Base-by-base conservation (phyloP, 257 asterid species). In the Orobanche coerulescens region DNA sequence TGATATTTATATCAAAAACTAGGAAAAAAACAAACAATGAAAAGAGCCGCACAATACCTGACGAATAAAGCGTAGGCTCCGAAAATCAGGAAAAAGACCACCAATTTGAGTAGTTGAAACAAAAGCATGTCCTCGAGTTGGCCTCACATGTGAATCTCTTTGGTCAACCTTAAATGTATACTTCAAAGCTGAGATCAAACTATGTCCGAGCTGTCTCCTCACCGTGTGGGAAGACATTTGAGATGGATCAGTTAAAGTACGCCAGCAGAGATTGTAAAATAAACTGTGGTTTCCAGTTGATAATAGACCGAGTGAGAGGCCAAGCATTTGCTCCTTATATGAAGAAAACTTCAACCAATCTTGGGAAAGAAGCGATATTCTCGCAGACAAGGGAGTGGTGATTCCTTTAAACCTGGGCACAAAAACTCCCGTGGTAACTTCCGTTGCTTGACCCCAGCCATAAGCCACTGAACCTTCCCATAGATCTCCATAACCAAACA, bases 171-270 rank as follows among this genome's bases (percentile, higher is more conserved):
- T 93, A 73, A 83, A 87, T 0, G 78, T 47, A 72, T 93, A 93
- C 75, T 87, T 93, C 78, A 93, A 71, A 58, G 82, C 82, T 10
- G 97, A 93, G 59, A 79, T 49, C 74, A 90, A 78, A 74, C 77
- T 77, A 76, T 93, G 99, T 44, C 99, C 99, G 36, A 90, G 95
- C 73, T 90, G 99, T 75, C 95, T 84, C 84, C 99, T 93, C 72
- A 90, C 95, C 26, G 94, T 54, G 53, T 60, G 71, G 7, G 97
- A 93, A 54, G 99, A 68, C 88, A 83, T 76, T 71, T 93, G 99
- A 18, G 93, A 78, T 50, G 99, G 97, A 73, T 93, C 96, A 0
- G 82, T 79, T 66, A 93, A 76, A 28, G 82, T 81, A 42, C 96
- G 88, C 96, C 95, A 90, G n/a, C 88, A 78, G 19, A 93, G 84